phyloP scores from a whole-genome alignment of 495 filamentous ascomycete species.

The Podospora pseudoanserina region DNA sequence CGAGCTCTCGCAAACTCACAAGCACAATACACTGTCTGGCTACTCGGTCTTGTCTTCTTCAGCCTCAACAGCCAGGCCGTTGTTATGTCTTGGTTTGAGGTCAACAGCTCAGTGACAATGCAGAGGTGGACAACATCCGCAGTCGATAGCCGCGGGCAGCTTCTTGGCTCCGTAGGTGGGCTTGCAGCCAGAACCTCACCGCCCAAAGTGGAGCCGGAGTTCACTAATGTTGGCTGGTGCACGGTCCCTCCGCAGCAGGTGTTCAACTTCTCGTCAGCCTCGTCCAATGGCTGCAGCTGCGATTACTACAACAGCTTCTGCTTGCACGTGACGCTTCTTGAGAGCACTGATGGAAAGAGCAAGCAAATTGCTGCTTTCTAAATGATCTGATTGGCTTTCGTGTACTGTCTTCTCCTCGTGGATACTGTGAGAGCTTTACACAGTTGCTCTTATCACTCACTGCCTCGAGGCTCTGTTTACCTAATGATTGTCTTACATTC shows the following conservation, averaged over 20 bases:
- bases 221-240: neutral
- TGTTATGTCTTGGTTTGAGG: neutral
- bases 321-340: neutral
- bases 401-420: no score
- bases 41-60: neutral
- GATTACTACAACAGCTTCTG: neutral
- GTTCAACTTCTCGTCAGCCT: neutral
- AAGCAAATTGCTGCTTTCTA: neutral
- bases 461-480: no score
- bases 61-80: neutral
- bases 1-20: neutral
- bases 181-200: constrained; percentile 1
- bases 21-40: neutral
- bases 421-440: no score
- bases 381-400: neutral
- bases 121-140: neutral
- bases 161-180: neutral
- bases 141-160: neutral
- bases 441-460: no score
- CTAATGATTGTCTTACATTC: no score
- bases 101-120: neutral
- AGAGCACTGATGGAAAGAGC: neutral
- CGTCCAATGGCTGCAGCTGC: neutral
- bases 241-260: neutral
- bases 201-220: neutral